phyloP scores from a whole-genome alignment of 768 basidiomycete genomes.

The Russula foetens region DNA sequence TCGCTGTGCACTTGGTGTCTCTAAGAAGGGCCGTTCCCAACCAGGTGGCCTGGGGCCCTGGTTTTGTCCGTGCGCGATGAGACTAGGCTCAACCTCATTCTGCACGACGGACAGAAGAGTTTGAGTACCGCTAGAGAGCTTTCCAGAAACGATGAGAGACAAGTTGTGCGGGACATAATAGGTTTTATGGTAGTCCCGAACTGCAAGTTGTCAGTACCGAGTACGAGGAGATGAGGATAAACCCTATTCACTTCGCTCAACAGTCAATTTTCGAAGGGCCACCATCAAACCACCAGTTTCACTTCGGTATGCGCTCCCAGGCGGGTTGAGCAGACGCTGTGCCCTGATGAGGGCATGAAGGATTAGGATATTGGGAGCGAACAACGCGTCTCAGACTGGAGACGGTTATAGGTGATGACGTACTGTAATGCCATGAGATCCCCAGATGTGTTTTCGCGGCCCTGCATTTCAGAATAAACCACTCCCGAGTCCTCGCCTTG shows the following conservation, averaged over 20 bases:
- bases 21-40: slow-evolving; percentile 93
- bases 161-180: slow-evolving; percentile 95
- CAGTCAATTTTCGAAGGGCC: slow-evolving; percentile 73
- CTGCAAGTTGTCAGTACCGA: slow-evolving; percentile 34
- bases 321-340: slow-evolving; percentile 75
- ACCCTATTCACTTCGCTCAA: slow-evolving; percentile 74
- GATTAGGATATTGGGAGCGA: slow-evolving; percentile 7
- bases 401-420: slow-evolving; percentile 21
- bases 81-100: slow-evolving; percentile 71
- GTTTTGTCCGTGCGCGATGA: slow-evolving; percentile 68
- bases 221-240: neutral
- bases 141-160: slow-evolving; percentile 82
- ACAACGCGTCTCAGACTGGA: neutral
- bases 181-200: slow-evolving; percentile 78
- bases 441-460: slow-evolving; percentile 84
- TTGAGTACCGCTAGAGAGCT: slow-evolving; percentile 64
- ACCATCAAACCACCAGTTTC: slow-evolving; percentile 98
- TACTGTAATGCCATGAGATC: slow-evolving; percentile 87
- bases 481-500: slow-evolving; percentile 92
- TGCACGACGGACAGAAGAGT: slow-evolving; percentile 80
- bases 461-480: slow-evolving; percentile 96
- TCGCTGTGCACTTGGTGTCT: slow-evolving; percentile 68
- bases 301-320: slow-evolving; percentile 82
- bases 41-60: slow-evolving; percentile 61
- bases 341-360: slow-evolving; percentile 41